Evolutionary conservation across 2,329 filamentous ascomycete genomes (phyloP).

Genomic region (Teratosphaeriaceae sp.): DNA sequence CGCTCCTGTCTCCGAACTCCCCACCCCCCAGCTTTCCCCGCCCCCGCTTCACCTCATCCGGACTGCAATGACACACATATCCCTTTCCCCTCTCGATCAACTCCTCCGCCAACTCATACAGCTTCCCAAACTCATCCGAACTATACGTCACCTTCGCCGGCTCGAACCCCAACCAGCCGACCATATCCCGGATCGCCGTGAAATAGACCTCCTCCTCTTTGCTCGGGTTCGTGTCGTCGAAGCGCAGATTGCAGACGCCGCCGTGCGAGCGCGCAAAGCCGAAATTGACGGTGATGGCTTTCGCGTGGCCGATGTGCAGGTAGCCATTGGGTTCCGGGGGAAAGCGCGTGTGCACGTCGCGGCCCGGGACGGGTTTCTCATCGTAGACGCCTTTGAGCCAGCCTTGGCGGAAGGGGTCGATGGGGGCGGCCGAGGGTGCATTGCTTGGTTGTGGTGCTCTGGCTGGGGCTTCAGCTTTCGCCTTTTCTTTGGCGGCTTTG

Average conservation of each 20-base stretch:
- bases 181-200: conserved; percentile 78
- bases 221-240: conserved; percentile 93
- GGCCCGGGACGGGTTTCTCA: conserved; percentile 41
- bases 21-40: conserved; percentile 62
- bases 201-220: conserved; percentile 90
- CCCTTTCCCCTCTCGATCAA: conserved; percentile 63
- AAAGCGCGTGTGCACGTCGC: conserved; percentile 44
- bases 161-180: conserved; percentile 79
- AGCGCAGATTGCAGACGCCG: conserved; percentile 70
- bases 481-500: conserved; percentile 25
- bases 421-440: conserved; percentile 25
- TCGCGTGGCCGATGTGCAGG: conserved; percentile 87
- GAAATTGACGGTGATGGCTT: conserved; percentile 95
- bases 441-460: conserved; percentile 24
- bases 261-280: conserved; percentile 83
- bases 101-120: conserved; percentile 85
- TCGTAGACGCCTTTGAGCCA: conserved; percentile 46
- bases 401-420: conserved; percentile 43
- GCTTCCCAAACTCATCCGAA: conserved; percentile 79
- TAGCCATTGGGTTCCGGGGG: conserved; percentile 74
- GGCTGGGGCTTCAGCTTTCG: conserved; percentile 34
- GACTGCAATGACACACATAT: conserved; percentile 83
- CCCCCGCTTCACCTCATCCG: conserved; percentile 78
- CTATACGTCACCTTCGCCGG: conserved; percentile 77
- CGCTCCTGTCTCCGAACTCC: conserved; percentile 61